phyloP scores from a whole-genome alignment of 495 filamentous ascomycete genomes.

The Neurospora sp. region DNA sequence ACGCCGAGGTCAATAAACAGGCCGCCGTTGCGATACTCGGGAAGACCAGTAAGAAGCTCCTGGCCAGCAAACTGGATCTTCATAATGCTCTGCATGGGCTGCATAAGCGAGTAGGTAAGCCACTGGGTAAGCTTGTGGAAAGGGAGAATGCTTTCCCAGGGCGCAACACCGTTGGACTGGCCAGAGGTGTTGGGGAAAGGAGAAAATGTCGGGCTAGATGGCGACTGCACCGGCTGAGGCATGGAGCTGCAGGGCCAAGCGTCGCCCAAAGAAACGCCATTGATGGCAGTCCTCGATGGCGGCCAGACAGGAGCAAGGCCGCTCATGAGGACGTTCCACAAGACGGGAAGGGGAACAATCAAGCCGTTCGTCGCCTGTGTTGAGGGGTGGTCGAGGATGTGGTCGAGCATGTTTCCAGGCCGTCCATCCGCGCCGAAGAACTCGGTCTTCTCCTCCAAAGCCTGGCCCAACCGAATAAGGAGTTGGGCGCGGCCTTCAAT shows the following conservation, averaged over 20 bases:
- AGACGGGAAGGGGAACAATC: constrained; percentile 79
- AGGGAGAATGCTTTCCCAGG: constrained; percentile 91
- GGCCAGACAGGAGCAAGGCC: constrained; percentile 87
- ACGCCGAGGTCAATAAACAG: constrained; percentile 76
- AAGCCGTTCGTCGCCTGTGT: constrained; percentile 80
- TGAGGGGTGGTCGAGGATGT: constrained; percentile 81
- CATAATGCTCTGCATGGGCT: constrained; percentile 71
- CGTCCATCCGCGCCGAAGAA: constrained; percentile 78
- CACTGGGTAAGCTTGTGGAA: constrained; percentile 91
- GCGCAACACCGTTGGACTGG: constrained; percentile 37
- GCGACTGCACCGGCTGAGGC: constrained; percentile 54
- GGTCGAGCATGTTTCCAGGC: constrained; percentile 93
- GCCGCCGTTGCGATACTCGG: constrained; percentile 83
- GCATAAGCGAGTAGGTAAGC: constrained; percentile 83
- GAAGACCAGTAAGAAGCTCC: constrained; percentile 70
- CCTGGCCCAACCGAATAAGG: constrained; percentile 62
- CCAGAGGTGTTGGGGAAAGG: constrained; percentile 34
- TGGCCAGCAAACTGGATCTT: constrained; percentile 67
- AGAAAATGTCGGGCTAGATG: constrained; percentile 31
- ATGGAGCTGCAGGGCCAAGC: constrained; percentile 86
- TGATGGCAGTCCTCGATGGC: constrained; percentile 73
- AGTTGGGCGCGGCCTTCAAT: constrained; percentile 79
- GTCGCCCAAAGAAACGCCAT: constrained; percentile 82
- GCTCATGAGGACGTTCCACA: constrained; percentile 85
- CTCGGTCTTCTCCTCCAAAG: constrained; percentile 63